Percentiles rank a stretch among this genome's conserved stretches.
phyloP scores from a whole-genome alignment of 352 stramenopile species.

The Globisporangium ultimum region DNA sequence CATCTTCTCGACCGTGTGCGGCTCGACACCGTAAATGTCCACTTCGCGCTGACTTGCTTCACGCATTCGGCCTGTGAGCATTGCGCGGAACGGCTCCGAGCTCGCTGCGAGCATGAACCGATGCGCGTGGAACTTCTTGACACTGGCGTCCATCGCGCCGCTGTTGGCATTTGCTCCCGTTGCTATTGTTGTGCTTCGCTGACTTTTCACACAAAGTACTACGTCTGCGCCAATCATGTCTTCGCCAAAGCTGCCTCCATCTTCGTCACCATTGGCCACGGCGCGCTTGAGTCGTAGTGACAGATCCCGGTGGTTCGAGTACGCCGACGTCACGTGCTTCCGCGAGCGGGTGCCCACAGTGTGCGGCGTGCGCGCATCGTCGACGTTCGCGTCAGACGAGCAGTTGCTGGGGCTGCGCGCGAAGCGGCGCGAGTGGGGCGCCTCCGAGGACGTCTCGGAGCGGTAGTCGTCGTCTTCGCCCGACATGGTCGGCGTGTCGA shows the following conservation, averaged over 20 bases:
- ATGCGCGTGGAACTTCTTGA: conserved; percentile 61
- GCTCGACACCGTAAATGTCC: conserved; percentile 61
- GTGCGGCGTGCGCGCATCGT: background rate
- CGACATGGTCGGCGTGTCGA: conserved; percentile 48
- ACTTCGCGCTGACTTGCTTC: conserved; percentile 71
- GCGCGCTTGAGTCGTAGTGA: conserved; percentile 55
- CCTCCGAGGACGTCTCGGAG: conserved; percentile 71
- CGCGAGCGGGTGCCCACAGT: background rate
- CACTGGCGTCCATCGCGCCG: background rate
- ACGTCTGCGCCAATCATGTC: conserved; percentile 67
- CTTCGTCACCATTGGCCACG: conserved; percentile 22
- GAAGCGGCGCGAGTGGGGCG: conserved; percentile 25
- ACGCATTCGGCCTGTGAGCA: conserved; percentile 80
- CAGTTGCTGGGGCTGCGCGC: background rate
- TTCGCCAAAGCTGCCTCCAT: conserved; percentile 41
- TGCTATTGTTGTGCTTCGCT: conserved; percentile 6
- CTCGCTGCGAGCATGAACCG: conserved; percentile 83
- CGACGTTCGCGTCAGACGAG: background rate
- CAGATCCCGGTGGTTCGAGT: conserved; percentile 66
- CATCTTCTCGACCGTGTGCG: conserved; percentile 74
- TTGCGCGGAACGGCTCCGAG: conserved; percentile 78
- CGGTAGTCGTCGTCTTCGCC: conserved; percentile 78
- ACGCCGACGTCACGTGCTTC: conserved; percentile 40
- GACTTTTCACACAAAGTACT: conserved; percentile 50
- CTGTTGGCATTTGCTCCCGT: background rate